A percentile compares a stretch with the other conserved stretches of the same genome.
phyloP scores from a whole-genome alignment of 352 stramenopile species.

The Halophytophthora polymorphica region DNA sequence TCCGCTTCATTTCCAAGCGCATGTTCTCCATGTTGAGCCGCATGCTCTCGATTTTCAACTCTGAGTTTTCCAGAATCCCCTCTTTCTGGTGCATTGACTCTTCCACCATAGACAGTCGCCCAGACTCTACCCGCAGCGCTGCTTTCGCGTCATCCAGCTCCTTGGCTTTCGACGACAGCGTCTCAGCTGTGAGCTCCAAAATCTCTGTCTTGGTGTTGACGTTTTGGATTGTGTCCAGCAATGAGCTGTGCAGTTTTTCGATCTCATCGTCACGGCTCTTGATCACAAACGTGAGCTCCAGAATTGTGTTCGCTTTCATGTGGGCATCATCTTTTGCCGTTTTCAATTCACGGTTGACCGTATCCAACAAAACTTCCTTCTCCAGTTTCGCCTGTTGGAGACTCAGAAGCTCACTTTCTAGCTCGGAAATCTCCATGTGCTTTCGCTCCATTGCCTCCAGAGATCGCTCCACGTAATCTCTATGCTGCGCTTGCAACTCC shows the following conservation, averaged over 20 bases:
- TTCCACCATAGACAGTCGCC: conserved; percentile 47
- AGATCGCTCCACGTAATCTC: conserved; percentile 13
- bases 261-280: conserved; percentile 73
- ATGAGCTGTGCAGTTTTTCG: conserved; percentile 41
- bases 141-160: conserved; percentile 58
- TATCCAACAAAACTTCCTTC: conserved; percentile 22
- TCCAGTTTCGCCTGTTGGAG: conserved; percentile 21
- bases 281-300: conserved; percentile 76
- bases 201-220: conserved; percentile 65
- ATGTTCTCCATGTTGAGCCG: conserved; percentile 51
- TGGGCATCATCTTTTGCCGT: conserved; percentile 37
- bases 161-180: conserved; percentile 53
- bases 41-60: conserved; percentile 66
- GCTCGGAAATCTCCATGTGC: conserved; percentile 39
- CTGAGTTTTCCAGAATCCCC: conserved; percentile 55
- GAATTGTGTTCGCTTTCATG: conserved; percentile 54
- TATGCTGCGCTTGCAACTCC: conserved; percentile 12
- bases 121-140: conserved; percentile 53
- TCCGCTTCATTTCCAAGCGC: conserved; percentile 61
- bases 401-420: conserved; percentile 22
- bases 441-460: conserved; percentile 27
- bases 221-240: conserved; percentile 54
- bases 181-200: conserved; percentile 58
- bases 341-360: conserved; percentile 24
- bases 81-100: conserved; percentile 65